A percentile compares a stretch with the other conserved stretches of the same genome.
These are phyloP conservation scores for Fusarium sp. DNA, from an alignment of 2,329 filamentous ascomycete genomes.

Conservation along the genomic window DNA sequence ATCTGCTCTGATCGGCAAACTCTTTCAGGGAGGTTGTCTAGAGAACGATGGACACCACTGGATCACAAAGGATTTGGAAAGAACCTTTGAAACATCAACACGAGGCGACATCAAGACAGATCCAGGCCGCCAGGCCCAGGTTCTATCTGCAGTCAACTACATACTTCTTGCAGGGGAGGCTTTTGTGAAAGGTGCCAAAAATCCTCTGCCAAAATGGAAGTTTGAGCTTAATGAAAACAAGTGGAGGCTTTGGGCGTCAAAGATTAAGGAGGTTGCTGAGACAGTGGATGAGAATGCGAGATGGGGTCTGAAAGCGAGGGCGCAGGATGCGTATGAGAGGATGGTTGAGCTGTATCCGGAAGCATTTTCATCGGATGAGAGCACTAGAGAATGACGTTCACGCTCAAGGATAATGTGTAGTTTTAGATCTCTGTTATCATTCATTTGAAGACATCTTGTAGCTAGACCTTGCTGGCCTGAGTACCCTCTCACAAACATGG, in stretches of 20 bases:
- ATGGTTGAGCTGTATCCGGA: conserved; percentile 18
- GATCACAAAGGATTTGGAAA: not conserved
- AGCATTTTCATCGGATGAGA: not conserved
- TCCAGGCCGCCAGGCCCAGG: not conserved
- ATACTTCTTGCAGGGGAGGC: conserved; percentile 2
- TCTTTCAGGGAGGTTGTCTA: not conserved
- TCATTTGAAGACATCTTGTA: fast-evolving
- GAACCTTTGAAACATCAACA: not conserved
- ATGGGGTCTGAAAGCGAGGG: not conserved
- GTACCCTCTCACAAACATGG: fast-evolving
- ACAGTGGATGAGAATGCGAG: fast-evolving
- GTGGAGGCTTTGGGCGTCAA: conserved; percentile 2
- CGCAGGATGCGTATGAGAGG: not conserved
- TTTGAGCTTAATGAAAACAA: not conserved
- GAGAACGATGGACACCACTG: not conserved
- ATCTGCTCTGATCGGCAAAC: not conserved
- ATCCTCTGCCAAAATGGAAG: fast-evolving
- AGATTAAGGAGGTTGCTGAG: not conserved
- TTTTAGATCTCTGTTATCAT: not conserved
- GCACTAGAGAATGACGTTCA: fast-evolving
- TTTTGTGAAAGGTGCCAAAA: not conserved
- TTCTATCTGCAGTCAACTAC: not conserved
- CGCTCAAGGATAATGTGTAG: fast-evolving
- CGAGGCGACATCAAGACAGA: not conserved
- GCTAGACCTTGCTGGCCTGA: not conserved